Base-by-base conservation (phyloP, 192 early-diverging fungal species). In the Gaertneriomyces sp. region DNA sequence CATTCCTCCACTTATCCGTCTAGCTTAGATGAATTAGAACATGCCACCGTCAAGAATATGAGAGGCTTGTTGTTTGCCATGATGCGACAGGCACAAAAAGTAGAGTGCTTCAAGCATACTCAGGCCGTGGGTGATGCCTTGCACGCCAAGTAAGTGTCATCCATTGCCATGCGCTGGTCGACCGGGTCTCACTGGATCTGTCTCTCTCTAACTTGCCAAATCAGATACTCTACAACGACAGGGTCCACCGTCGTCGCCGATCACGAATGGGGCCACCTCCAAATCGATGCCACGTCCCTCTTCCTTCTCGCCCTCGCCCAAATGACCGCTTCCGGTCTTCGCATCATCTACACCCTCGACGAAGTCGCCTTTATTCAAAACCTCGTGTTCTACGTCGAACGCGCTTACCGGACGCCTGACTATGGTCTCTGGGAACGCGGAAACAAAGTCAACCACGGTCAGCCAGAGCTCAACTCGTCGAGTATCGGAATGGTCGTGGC, bases 341-440 rank as follows among this genome's bases (percentile, higher is more conserved):
- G 81, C 33, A 86, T 94, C 50, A 81, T 94, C 40, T 92, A 78
- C 63, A 94, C 90, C 11, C 77, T 83, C 47, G 92, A 94, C 65
- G 92, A 94, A 70, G 92, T 92, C 9, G 81, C 89, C n/a, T 77
- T 79, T 68, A 75, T 94, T 41, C 92, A 94, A 68, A 94, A 94
- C 73, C 76, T 94, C 16, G 88, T 91, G 9, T 94, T 91, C 70
- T 94, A 94, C 69, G 89, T 94, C 45, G 92, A 94, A 69, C 80
- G 89, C 60, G 66, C 42, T 64, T 71, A 60, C 16, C 33, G 45
- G 65, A 92, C 90, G 6, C 90, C 90, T 0, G 92, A 93, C 60
- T 92, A 88, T 69, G 92, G 92, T 53, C 88, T 91, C 51, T 94
- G 92, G 92, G 92, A 94, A 58, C 76, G 92, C 50, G 92, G 92